These are phyloP conservation scores for Chalciporus pseudorubinellus DNA, from an alignment of 768 basidiomycete genomes.

Conservation along the genomic window DNA sequence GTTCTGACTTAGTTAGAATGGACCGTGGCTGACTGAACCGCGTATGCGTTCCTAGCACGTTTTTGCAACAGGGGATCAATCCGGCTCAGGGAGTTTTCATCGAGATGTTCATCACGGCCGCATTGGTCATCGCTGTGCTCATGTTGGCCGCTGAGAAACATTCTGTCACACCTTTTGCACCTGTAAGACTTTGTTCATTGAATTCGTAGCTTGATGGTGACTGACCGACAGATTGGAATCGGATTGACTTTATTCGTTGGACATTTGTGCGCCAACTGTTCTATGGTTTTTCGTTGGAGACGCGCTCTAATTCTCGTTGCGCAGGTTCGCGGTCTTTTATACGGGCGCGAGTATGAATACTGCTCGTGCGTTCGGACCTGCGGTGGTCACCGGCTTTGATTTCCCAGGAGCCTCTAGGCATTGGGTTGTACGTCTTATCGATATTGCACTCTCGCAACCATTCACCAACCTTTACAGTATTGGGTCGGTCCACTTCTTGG, in stretches of 20 bases:
- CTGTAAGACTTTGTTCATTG: conserved; percentile 35
- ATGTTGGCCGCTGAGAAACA: conserved; percentile 77
- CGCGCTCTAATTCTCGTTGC: not conserved
- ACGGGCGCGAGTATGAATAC: conserved; percentile 70
- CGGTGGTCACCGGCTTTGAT: conserved; percentile 58
- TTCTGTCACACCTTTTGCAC: conserved; percentile 61
- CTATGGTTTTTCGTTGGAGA: not conserved
- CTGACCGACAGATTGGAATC: conserved; percentile 49
- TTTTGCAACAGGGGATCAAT: conserved; percentile 46
- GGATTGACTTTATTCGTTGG: conserved; percentile 63
- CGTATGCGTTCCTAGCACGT: conserved; percentile 39
- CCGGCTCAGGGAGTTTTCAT: conserved; percentile 62
- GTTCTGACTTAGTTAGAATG: conserved; percentile 9
- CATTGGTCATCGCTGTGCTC: conserved; percentile 59
- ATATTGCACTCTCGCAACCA: not conserved
- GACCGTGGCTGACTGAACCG: not conserved
- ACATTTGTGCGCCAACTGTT: conserved; percentile 45
- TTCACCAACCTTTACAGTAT: conserved; percentile 40
- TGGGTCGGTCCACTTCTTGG: conserved; percentile 74
- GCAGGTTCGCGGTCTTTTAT: conserved; percentile 57
- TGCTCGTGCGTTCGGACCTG: conserved; percentile 68
- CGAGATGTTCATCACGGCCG: conserved; percentile 66
- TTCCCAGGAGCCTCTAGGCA: conserved; percentile 40
- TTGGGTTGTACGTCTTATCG: conserved; percentile 53
- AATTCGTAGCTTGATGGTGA: not conserved